Base-by-base conservation (phyloP, 2,329 filamentous ascomycete species). In the Aureobasidium sp. region DNA sequence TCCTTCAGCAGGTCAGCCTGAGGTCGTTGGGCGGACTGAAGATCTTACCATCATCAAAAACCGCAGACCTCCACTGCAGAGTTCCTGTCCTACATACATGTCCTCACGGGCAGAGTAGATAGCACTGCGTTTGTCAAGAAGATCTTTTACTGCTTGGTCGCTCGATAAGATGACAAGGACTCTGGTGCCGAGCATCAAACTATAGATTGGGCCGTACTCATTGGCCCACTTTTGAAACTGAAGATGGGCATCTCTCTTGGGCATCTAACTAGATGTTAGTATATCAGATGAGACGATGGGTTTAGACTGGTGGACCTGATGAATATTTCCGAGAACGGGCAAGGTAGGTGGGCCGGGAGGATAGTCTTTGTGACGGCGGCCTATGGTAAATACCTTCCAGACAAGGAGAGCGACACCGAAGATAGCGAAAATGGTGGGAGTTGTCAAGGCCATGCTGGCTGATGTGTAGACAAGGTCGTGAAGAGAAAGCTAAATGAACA, bases 221-320 rank as follows among this genome's bases (percentile, higher is more conserved):
- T 76, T 65, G 0, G 81, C 80, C 81, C 81, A 84, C 66, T 79
- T 77, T 48, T 79, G 70, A 58, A 81, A 81, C 63, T 81, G 78
- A 0, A 78, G 65, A 59, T 81, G 77, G 0, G 70, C 69, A 56
- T 79, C 70, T 25, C 70, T 62, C 3, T 67, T 70, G 0, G 79
- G 79, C 68, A 82, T 79, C 72, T 73, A 22, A 51, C 22, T 22
- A 25, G 17, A 1, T 15, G 34, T 61, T n/a, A 61, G 45, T 52
- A 37, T 20, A 17, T 27, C 3, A 51, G 11, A 3, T 1, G 4
- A 25, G 2, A 11, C 22, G 14, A 20, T 27, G 22, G 3, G 42
- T 25, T 7, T 17, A 8, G 15, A 12, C 39, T 2, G 42, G 5
- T 12, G 6, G 62, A 67, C 64, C 64, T 65, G 68, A 45, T 70